Base-by-base conservation (phyloP, 1,284 basidiomycete genomes). In the Porodaedalea pini region DNA sequence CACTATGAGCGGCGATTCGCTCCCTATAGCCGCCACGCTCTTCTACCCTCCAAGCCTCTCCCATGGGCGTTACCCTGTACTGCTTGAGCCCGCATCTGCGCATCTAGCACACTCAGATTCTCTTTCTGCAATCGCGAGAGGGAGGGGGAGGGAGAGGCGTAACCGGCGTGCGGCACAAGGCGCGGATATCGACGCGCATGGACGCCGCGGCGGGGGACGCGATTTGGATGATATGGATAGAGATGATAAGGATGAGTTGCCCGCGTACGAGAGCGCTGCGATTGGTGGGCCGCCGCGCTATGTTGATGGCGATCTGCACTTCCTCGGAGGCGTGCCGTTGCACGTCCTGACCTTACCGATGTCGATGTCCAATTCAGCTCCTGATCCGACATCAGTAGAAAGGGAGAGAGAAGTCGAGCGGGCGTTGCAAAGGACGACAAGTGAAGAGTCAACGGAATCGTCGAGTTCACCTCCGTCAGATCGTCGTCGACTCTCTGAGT, bases 201-300 rank as follows among this genome's bases (percentile, higher is more conserved):
- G 58, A 27, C 37, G 58, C 21, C 44, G 58, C 7, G 56, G 39
- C 17, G 58, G 58, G 2, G 43, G 27, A 15, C 47, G 40, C 5
- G 55, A 57, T 25, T 25, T 31, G 1, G 58, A 57, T 34, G 55
- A 57, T 43, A 13, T 13, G 29, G 48, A 57, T 8, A 50, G 49
- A 3, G 48, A 57, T 11, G 51, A 58, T 21, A 56, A 59, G 27
- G 58, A 59, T 15, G 52, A 54, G 10, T 25, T 61, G 15, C 59
- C 59, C n/a, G 59, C 59, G 6, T 61, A 61, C 25, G 59, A 61
- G 25, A 60, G 53, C 34, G 54, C 49, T 15, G 31, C 41, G 0
- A 29, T 53, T 25, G 57, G 47, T 15, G 51, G 59, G 4, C 59
- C 59, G 1, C 59, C 59, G 27, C 48, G 41, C 13, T 61, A 61